Evolutionary conservation across 352 stramenopile genomes (phyloP).

Genomic region (Globisporangium ultimum): DNA sequence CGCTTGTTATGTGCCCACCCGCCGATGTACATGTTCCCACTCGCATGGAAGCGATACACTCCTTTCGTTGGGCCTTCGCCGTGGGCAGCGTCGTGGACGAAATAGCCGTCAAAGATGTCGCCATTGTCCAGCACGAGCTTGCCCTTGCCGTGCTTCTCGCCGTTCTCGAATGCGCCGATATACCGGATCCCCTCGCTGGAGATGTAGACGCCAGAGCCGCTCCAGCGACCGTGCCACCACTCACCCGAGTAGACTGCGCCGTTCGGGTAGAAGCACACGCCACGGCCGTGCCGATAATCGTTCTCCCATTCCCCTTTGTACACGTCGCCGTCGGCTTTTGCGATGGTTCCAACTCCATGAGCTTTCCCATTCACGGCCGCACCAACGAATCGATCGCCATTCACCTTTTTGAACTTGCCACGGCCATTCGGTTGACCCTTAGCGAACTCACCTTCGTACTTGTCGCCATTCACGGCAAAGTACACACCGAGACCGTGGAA

Average conservation of each 20-base stretch:
- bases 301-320: slow-evolving; percentile 83
- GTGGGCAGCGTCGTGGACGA: slow-evolving; percentile 42
- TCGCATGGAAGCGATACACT: slow-evolving; percentile 60
- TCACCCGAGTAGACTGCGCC: slow-evolving; percentile 67
- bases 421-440: slow-evolving; percentile 41
- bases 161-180: slow-evolving; percentile 55
- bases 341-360: slow-evolving; percentile 75
- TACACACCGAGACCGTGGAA: slow-evolving; percentile 71
- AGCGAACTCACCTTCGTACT: slow-evolving; percentile 74
- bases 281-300: slow-evolving; percentile 58
- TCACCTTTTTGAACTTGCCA: slow-evolving; percentile 67
- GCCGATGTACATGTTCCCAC: slow-evolving; percentile 67
- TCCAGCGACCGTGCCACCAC: slow-evolving; percentile 63
- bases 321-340: slow-evolving; percentile 80
- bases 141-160: slow-evolving; percentile 56
- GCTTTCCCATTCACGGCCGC: slow-evolving; percentile 56
- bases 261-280: slow-evolving; percentile 77
- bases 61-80: slow-evolving; percentile 52
- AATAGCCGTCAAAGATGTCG: slow-evolving; percentile 73
- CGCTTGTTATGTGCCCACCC: slow-evolving; percentile 63
- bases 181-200: slow-evolving; percentile 69
- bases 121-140: slow-evolving; percentile 75
- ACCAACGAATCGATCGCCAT: slow-evolving; percentile 66
- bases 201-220: slow-evolving; percentile 58
- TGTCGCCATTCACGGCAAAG: slow-evolving; percentile 69